Conservation (phyloP, 1,284 basidiomycete species). For the Apiotrichum gracile region DNA sequence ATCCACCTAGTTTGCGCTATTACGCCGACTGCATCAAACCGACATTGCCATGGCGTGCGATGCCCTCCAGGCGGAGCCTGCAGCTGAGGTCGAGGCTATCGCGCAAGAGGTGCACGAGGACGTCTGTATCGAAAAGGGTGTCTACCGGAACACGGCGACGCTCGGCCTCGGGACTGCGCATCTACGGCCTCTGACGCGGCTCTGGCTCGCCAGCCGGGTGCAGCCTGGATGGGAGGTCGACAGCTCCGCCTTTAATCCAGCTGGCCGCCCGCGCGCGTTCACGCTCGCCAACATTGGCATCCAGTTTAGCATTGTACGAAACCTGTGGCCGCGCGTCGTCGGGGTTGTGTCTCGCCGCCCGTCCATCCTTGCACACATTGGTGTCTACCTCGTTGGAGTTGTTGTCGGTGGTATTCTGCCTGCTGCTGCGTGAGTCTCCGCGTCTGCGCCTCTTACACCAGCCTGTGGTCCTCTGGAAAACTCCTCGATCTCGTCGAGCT, state of each 20-base stretch:
- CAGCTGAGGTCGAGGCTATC: no score
- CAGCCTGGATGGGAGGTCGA: background rate
- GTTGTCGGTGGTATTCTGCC: background rate
- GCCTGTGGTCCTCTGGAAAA: background rate
- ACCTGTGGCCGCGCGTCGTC: background rate
- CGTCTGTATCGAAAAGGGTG: no score
- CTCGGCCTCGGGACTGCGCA: background rate
- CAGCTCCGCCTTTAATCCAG: no score
- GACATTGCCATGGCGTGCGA: no score
- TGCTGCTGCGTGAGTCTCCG: background rate
- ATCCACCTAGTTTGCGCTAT: no score
- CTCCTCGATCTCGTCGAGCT: background rate
- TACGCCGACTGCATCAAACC: no score
- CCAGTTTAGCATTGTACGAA: no score
- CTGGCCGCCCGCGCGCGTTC: no score
- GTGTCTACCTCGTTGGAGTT: background rate
- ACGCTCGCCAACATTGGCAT: no score
- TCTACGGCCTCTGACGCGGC: background rate
- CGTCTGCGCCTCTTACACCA: background rate
- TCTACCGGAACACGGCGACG: background rate
- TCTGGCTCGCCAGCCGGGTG: background rate
- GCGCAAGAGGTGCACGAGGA: no score
- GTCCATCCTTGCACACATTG: background rate
- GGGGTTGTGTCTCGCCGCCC: background rate
- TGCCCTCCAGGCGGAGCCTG: no score